These are phyloP conservation scores for Plantago elongata DNA, from an alignment of 257 asterid species.

Conservation along the genomic window DNA sequence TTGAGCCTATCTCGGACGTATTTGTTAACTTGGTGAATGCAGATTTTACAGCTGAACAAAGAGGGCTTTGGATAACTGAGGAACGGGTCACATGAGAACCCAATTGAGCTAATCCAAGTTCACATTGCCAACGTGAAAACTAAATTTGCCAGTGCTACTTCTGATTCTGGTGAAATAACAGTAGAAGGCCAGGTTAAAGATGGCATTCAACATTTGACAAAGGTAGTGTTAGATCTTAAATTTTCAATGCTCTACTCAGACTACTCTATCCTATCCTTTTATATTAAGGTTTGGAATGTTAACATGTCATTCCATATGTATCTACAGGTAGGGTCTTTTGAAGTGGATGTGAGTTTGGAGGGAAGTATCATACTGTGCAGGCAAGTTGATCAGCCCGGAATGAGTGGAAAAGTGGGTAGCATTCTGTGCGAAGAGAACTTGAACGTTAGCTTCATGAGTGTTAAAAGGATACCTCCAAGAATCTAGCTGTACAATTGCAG, in stretches of 20 bases:
- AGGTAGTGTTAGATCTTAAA: conserved; percentile 13
- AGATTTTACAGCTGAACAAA: conserved; percentile 67
- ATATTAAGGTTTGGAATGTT: not conserved
- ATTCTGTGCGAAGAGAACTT: conserved; percentile 60
- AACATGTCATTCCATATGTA: not conserved
- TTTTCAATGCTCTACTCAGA: too few species aligned
- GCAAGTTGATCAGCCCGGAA: conserved; percentile 74
- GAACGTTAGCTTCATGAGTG: conserved; percentile 71
- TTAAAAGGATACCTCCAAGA: conserved; percentile 54
- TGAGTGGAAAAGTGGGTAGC: conserved; percentile 73
- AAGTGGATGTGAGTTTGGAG: conserved; percentile 69
- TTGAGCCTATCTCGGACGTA: conserved; percentile 58
- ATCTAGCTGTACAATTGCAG: conserved; percentile 69
- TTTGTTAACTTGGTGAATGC: conserved; percentile 61
- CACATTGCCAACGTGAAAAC: conserved; percentile 65
- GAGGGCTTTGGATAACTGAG: conserved; percentile 59
- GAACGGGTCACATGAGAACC: conserved; percentile 54
- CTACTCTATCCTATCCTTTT: too few species aligned
- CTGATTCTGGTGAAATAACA: conserved; percentile 53
- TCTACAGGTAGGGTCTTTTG: conserved; percentile 44
- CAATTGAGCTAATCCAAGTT: conserved; percentile 58
- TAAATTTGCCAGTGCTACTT: conserved; percentile 59
- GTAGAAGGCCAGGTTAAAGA: conserved; percentile 65
- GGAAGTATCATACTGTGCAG: conserved; percentile 68
- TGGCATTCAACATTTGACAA: conserved; percentile 57